These are phyloP conservation scores for Eustoma russellianum DNA, from an alignment of 257 asterid species.

Conservation along the genomic window DNA sequence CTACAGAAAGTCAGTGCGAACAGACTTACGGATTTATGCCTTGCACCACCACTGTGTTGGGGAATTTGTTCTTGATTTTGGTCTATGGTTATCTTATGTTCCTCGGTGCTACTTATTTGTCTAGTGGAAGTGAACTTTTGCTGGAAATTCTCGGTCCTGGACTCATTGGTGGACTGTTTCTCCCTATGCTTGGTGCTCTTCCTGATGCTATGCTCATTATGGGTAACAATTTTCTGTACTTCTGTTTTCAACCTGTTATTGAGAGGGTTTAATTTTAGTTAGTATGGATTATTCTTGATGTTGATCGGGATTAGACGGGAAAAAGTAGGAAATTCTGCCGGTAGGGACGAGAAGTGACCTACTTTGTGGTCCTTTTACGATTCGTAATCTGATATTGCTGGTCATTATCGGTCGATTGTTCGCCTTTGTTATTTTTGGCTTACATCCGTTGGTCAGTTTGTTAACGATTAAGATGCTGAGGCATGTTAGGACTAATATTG, in stretches of 20 bases:
- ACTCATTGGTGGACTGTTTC: conserved; percentile 73
- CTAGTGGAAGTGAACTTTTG: conserved; percentile 77
- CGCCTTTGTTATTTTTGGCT: too few species aligned
- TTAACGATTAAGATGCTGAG: too few species aligned
- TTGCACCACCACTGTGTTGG: conserved; percentile 61
- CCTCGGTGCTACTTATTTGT: conserved; percentile 65
- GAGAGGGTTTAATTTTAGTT: not conserved
- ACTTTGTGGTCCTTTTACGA: too few species aligned
- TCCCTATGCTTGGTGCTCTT: conserved; percentile 88
- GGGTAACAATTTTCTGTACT: conserved; percentile 23
- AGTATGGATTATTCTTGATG: too few species aligned
- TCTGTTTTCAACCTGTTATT: too few species aligned
- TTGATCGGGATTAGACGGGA: too few species aligned
- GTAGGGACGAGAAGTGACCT: too few species aligned
- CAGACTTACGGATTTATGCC: conserved; percentile 90
- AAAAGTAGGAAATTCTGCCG: too few species aligned
- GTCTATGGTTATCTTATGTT: conserved; percentile 82
- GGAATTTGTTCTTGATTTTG: conserved; percentile 57
- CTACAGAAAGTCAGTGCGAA: conserved; percentile 51
- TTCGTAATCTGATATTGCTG: too few species aligned
- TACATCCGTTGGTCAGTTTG: too few species aligned
- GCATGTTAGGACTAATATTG: too few species aligned
- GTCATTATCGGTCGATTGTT: too few species aligned
- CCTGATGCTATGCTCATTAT: conserved; percentile 94
- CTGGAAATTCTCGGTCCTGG: conserved; percentile 92